Conservation (phyloP, 768 basidiomycete species). For the Gelatoporia subvermispora region DNA sequence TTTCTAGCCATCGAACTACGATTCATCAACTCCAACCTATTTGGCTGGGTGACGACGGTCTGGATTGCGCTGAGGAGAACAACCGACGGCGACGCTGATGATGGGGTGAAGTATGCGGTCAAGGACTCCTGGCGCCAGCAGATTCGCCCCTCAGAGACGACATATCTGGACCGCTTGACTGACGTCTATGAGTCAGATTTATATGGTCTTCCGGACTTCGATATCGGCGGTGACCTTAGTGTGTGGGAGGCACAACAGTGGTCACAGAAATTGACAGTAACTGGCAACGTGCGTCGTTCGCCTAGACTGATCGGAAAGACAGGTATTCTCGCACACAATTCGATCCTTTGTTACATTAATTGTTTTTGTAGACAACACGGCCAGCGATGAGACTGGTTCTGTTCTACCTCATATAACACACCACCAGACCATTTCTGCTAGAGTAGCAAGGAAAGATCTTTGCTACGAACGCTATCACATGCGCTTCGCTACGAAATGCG, state of each 20-base stretch:
- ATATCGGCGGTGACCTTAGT: conserved; percentile 3
- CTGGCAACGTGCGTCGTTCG: too few species aligned
- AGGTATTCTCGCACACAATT: not conserved
- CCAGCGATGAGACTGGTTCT: not conserved
- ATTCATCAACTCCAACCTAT: not conserved
- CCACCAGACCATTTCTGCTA: conserved; percentile 6
- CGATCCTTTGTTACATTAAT: not conserved
- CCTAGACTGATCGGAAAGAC: too few species aligned
- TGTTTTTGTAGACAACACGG: not conserved
- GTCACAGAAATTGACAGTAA: too few species aligned
- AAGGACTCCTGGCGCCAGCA: not conserved
- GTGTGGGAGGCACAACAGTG: not conserved
- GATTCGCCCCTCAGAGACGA: not conserved
- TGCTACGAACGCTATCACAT: conserved; percentile 8
- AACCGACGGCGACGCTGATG: not conserved
- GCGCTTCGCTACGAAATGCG: conserved; percentile 7
- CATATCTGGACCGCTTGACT: not conserved
- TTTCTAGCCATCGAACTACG: not conserved
- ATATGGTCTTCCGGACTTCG: not conserved
- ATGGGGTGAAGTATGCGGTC: not conserved
- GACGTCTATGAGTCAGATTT: not conserved
- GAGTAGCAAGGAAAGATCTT: not conserved
- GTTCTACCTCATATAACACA: too few species aligned
- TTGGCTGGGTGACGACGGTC: not conserved
- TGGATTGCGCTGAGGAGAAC: not conserved